Conservation (phyloP, 495 filamentous ascomycete species). For the Lasiosphaeria hispida region DNA sequence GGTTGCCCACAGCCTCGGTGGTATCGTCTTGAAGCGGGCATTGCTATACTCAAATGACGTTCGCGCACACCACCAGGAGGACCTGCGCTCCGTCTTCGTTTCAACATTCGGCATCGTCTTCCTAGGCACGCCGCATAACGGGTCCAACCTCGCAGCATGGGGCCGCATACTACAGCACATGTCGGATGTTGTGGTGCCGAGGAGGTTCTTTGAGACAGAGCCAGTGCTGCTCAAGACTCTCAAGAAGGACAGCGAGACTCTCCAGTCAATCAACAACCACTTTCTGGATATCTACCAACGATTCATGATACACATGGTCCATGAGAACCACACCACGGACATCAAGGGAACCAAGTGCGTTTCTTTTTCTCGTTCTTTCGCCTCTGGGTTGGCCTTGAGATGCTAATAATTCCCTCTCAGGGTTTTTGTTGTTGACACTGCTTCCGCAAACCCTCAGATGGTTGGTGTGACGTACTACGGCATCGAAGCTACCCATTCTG, state of each 20-base stretch:
- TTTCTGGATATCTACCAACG: constrained; percentile 72
- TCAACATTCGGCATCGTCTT: constrained; percentile 85
- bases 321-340: constrained; percentile 67
- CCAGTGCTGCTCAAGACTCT: constrained; percentile 68
- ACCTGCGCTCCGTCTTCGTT: constrained; percentile 74
- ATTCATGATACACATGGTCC: constrained; percentile 66
- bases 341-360: constrained; percentile 55
- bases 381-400: background rate
- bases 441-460: constrained; percentile 70
- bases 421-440: constrained; percentile 65
- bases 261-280: constrained; percentile 75
- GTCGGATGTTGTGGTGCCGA: constrained; percentile 66
- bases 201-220: constrained; percentile 68
- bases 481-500: constrained; percentile 80
- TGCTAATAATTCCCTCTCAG: constrained; percentile 21
- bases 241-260: constrained; percentile 72
- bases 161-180: constrained; percentile 71
- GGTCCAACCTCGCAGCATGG: constrained; percentile 75
- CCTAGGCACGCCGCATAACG: constrained; percentile 83
- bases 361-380: background rate
- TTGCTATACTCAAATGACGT: constrained; percentile 60
- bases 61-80: constrained; percentile 63
- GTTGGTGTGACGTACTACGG: constrained; percentile 73
- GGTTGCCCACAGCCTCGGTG: constrained; percentile 80
- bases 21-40: constrained; percentile 72